Conservation (phyloP, 2,329 filamentous ascomycete species). For the Pyrenophora graminea region DNA sequence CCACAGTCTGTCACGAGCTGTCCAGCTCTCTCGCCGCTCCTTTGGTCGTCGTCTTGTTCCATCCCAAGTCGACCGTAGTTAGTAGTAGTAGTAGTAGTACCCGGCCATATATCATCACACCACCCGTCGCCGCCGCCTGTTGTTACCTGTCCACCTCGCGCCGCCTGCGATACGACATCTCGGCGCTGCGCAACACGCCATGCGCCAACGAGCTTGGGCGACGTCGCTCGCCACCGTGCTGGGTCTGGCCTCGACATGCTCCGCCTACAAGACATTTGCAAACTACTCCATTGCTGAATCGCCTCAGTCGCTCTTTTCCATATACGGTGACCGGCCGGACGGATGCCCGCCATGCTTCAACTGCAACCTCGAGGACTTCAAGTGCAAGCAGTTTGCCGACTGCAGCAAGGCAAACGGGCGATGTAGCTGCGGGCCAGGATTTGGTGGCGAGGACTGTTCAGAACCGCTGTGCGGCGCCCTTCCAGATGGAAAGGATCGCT, state of each 20-base stretch:
- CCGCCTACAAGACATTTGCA: slow-evolving; percentile 38
- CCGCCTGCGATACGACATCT: slow-evolving; percentile 18
- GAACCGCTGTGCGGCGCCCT: slow-evolving; percentile 89
- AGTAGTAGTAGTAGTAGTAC: too few relatives aligned
- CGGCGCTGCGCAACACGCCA: slow-evolving; percentile 21
- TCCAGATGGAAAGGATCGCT: slow-evolving; percentile 74
- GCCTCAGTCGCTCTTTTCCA: slow-evolving; percentile 60
- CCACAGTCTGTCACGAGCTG: slow-evolving; percentile 13
- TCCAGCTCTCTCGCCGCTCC: slow-evolving; percentile 17
- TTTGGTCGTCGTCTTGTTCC: slow-evolving; percentile 5
- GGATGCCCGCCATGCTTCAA: slow-evolving; percentile 94
- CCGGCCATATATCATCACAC: slow-evolving; percentile 1
- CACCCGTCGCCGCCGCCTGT: slow-evolving; percentile 5
- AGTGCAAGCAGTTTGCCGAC: slow-evolving; percentile 84
- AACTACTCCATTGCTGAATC: slow-evolving; percentile 59
- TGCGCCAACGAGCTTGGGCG: slow-evolving; percentile 43
- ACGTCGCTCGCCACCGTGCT: slow-evolving; percentile 36
- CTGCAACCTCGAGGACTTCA: slow-evolving; percentile 90
- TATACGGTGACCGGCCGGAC: slow-evolving; percentile 73
- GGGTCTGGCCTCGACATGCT: slow-evolving; percentile 25
- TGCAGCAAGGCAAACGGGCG: slow-evolving; percentile 92
- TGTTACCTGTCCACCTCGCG: slow-evolving; percentile 25
- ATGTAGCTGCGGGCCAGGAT: slow-evolving; percentile 89
- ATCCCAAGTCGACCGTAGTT: neutral
- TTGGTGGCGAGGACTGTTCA: slow-evolving; percentile 91